phyloP scores from a whole-genome alignment of 2,329 filamentous ascomycete species.

The Fusarium piperis region DNA sequence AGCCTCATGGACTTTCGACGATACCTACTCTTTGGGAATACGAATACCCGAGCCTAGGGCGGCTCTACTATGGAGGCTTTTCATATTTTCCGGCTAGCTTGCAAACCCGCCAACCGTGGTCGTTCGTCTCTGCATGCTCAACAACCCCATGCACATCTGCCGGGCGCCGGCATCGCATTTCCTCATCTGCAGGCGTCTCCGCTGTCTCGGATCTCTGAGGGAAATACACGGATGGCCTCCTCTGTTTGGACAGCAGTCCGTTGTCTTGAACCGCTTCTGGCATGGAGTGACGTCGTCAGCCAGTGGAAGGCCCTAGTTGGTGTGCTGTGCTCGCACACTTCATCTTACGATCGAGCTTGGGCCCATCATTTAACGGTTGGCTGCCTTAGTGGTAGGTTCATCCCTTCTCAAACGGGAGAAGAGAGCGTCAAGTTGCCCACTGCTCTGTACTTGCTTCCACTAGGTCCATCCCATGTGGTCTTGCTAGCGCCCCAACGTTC shows the following conservation, averaged over 20 bases:
- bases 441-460: neutral
- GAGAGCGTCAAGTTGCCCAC: constrained; percentile 10
- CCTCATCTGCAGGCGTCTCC: constrained; percentile 37
- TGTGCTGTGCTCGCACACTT: constrained; percentile 4
- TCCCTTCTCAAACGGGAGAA: constrained; percentile 12
- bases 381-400: constrained; percentile 23
- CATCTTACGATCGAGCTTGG: constrained; percentile 32
- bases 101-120: constrained; percentile 25
- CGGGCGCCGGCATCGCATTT: constrained; percentile 39
- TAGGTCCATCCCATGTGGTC: neutral
- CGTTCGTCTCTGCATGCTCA: constrained; percentile 35
- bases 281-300: constrained; percentile 34
- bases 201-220: constrained; percentile 36
- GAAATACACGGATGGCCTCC: constrained; percentile 13
- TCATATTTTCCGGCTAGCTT: neutral
- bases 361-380: constrained; percentile 17
- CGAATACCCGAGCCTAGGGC: constrained; percentile 7
- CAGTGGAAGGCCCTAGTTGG: constrained; percentile 4
- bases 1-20: constrained; percentile 4
- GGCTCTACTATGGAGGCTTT: neutral
- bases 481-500: neutral
- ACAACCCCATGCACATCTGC: constrained; percentile 34
- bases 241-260: constrained; percentile 15
- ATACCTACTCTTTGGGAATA: constrained; percentile 9
- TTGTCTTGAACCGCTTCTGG: constrained; percentile 22